Percentiles rank a stretch among this genome's conserved stretches.
Evolutionary conservation across 192 early-diverging fungal genomes (phyloP).

Genomic region (Coemansia sp.): DNA sequence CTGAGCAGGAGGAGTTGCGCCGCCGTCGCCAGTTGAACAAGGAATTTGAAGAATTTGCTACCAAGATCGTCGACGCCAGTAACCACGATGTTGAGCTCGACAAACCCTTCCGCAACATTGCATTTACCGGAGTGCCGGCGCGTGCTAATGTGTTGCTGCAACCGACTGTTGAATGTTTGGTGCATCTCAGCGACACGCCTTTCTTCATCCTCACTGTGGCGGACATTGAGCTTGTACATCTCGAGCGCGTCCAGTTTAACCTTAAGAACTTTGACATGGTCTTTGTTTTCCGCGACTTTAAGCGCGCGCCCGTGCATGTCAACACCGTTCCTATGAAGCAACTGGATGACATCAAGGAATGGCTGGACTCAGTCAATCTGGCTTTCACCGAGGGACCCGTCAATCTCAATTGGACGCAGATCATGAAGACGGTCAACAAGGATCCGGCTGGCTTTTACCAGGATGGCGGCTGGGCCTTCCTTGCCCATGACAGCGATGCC

Average conservation of each 20-base stretch:
- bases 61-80: conserved; percentile 85
- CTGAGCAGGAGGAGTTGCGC: conserved; percentile 92
- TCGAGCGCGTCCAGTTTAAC: conserved; percentile 97
- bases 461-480: conserved; percentile 91
- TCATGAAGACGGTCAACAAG: conserved; percentile 97
- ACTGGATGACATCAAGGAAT: conserved; percentile 93
- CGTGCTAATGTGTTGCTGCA: conserved; percentile 89
- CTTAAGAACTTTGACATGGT: conserved; percentile 99
- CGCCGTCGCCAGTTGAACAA: conserved; percentile 82
- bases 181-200: conserved; percentile 93
- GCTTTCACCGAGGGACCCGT: conserved; percentile 90
- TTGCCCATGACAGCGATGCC: conserved; percentile 67
- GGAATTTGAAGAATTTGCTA: conserved; percentile 91
- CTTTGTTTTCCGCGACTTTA: conserved; percentile 94
- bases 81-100: conserved; percentile 85
- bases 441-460: conserved; percentile 89
- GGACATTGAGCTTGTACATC: conserved; percentile 93
- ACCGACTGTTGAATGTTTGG: conserved; percentile 94
- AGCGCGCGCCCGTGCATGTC: conserved; percentile 85
- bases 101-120: conserved; percentile 87
- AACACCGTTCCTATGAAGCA: conserved; percentile 92
- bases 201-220: conserved; percentile 85
- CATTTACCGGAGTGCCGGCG: conserved; percentile 92
- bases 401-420: conserved; percentile 91
- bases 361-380: conserved; percentile 92